These are phyloP conservation scores for Penicillium sp. DNA, from an alignment of 2,329 filamentous ascomycete species.

Conservation along the genomic window DNA sequence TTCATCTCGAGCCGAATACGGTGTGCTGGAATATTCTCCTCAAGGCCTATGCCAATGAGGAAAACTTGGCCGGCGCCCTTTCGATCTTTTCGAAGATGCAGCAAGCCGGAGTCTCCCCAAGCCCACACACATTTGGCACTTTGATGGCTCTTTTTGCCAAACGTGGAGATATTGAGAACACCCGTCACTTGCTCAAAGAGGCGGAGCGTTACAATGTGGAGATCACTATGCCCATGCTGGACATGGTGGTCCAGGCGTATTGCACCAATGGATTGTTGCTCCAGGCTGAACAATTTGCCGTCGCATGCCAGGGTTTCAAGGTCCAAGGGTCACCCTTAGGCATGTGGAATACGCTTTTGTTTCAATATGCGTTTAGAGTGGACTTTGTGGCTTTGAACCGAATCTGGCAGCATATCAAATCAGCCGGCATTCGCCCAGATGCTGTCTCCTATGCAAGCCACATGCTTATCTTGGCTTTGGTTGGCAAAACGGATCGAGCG, in stretches of 20 bases:
- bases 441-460: conserved; percentile 62
- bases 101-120: conserved; percentile 53
- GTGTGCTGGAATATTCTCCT: conserved; percentile 77
- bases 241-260: conserved; percentile 68
- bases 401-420: conserved; percentile 59
- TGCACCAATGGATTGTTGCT: conserved; percentile 58
- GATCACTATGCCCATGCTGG: conserved; percentile 61
- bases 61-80: conserved; percentile 68
- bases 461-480: conserved; percentile 59
- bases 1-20: conserved; percentile 59
- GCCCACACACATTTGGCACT: conserved; percentile 68
- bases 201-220: conserved; percentile 58
- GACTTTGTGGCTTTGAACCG: conserved; percentile 58
- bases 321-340: conserved; percentile 58
- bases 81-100: conserved; percentile 64
- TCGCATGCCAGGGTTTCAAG: conserved; percentile 56
- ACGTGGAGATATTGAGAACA: conserved; percentile 71
- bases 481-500: conserved; percentile 58
- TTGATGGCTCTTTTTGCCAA: conserved; percentile 72
- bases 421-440: conserved; percentile 54
- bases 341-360: conserved; percentile 79
- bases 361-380: conserved; percentile 66
- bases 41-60: conserved; percentile 66
- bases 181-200: conserved; percentile 65
- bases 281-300: conserved; percentile 62